Base-by-base conservation (phyloP, 148 eudicot genomes). In the Rhododendron griersonianum region DNA sequence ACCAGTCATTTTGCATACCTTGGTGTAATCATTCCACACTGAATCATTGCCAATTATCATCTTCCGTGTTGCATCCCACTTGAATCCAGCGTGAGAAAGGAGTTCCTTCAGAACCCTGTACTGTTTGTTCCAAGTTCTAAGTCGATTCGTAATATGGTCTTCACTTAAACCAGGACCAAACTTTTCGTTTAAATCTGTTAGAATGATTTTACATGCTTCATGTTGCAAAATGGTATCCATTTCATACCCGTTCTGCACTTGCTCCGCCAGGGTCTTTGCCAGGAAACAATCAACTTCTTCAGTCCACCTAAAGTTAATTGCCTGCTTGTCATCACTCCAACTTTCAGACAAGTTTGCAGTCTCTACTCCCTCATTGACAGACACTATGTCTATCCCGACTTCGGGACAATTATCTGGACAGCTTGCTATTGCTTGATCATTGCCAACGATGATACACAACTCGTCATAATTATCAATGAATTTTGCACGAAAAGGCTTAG, bases 391-490 rank as follows among this genome's bases (percentile, higher is more conserved):
- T 25, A 59, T 21, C 18, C 65, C 51, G 9, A 39, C 74, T 61
- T 61, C 35, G 3, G 74, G 48, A 59, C 51, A 47, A 61, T 59
- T 61, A 61, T 39, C 84, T 37, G 74, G 39, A 41, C 65, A 51
- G n/a, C 28, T 61, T 21, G 74, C 51, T 14, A 61, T 23, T n/a
- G 75, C 74, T 82, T 63, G 84, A 41, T 82, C 84, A 82, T 82
- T 82, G 53, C 84, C 84, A n/a, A 82, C 33, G 63, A 82, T 82
- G 30, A 63, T 82, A 41, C 84, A 61, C 84, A 82, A 82, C 35
- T 82, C 84, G n/a, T 82, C 84, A n/a, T 61, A 82, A 63, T 82
- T 61, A 23, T 82, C 74, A 23, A 82, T 61, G 48, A 63, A 63
- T 25, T 82, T 82, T 63, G 74, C 84, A 63, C 37, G 75, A 59